Percentiles rank a stretch among this genome's conserved stretches.
phyloP scores from a whole-genome alignment of 1,284 basidiomycete genomes.

The Ganoderma meredithae region DNA sequence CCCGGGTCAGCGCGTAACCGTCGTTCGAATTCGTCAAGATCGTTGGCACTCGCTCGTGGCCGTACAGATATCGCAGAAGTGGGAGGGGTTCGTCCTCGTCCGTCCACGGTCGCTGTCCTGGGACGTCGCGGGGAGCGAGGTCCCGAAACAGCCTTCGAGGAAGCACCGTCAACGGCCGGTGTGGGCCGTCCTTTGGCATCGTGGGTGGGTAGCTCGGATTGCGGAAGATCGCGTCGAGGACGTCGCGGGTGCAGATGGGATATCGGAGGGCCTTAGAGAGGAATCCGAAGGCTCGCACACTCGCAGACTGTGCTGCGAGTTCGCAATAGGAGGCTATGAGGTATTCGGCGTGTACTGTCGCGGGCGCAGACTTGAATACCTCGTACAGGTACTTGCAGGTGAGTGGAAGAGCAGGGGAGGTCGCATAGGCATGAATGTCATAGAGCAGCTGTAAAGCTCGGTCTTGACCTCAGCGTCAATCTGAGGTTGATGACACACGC shows the following conservation, averaged over 20 bases:
- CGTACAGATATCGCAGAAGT: constrained; percentile 64
- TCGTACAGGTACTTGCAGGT: constrained; percentile 58
- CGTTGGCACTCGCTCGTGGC: constrained; percentile 46
- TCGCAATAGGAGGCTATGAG: constrained; percentile 50
- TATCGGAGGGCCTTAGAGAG: constrained; percentile 66
- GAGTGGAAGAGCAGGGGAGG: constrained; percentile 65
- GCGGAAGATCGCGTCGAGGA: constrained; percentile 59
- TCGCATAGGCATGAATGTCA: constrained; percentile 72
- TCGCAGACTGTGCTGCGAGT: constrained; percentile 18
- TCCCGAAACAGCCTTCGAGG: constrained; percentile 69
- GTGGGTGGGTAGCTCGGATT: constrained; percentile 26
- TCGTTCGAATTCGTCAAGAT: constrained; percentile 67
- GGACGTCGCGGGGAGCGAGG: constrained; percentile 49
- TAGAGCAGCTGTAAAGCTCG: constrained; percentile 64
- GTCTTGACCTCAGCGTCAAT: not conserved
- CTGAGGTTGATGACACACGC: not conserved
- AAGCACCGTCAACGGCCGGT: constrained; percentile 48
- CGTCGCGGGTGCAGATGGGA: constrained; percentile 64
- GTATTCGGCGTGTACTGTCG: constrained; percentile 66
- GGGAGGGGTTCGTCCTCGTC: constrained; percentile 63
- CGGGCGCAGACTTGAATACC: constrained; percentile 60
- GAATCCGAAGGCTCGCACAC: constrained; percentile 35
- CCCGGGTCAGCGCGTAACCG: constrained; percentile 82
- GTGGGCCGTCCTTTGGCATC: constrained; percentile 18
- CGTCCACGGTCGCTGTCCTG: constrained; percentile 36